Evolutionary conservation across 1,284 basidiomycete genomes (phyloP).

Genomic region (Moesziomyces sp.): DNA sequence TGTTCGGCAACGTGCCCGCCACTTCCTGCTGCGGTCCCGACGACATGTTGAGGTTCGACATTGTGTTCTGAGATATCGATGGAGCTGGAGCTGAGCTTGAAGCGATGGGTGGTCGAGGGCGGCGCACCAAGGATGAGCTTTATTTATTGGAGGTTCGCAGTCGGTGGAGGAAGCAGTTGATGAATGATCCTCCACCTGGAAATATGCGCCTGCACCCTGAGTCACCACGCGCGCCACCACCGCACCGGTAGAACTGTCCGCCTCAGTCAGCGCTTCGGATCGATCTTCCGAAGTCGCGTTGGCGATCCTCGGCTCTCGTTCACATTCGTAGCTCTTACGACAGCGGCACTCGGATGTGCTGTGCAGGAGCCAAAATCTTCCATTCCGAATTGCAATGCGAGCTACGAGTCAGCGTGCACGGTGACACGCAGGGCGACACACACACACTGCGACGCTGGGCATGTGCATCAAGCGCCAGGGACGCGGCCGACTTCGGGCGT

Average conservation of each 20-base stretch:
- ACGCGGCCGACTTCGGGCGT: constrained; percentile 45
- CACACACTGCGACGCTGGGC: neutral
- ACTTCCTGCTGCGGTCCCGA: constrained; percentile 36
- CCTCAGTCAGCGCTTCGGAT: neutral
- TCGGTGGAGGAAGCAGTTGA: neutral
- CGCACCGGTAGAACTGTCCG: neutral
- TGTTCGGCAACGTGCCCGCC: constrained; percentile 32
- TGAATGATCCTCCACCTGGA: constrained; percentile 37
- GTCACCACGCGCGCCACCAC: neutral
- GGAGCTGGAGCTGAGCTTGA: too few relatives aligned
- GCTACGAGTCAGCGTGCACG: too few relatives aligned
- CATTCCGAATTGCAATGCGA: too few relatives aligned
- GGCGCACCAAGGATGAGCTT: too few relatives aligned
- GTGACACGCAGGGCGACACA: too few relatives aligned
- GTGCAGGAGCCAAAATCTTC: too few relatives aligned
- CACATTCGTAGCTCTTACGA: too few relatives aligned
- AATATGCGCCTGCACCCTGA: neutral
- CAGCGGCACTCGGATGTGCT: too few relatives aligned
- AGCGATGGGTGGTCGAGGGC: too few relatives aligned
- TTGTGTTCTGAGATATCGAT: neutral
- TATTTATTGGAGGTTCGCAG: neutral
- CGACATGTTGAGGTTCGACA: constrained; percentile 29
- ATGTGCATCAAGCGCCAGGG: constrained; percentile 12
- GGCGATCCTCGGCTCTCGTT: too few relatives aligned
- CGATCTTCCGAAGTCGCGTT: too few relatives aligned